Base-by-base conservation (phyloP, 2,329 filamentous ascomycete genomes). In the Fusarium newnesense region DNA sequence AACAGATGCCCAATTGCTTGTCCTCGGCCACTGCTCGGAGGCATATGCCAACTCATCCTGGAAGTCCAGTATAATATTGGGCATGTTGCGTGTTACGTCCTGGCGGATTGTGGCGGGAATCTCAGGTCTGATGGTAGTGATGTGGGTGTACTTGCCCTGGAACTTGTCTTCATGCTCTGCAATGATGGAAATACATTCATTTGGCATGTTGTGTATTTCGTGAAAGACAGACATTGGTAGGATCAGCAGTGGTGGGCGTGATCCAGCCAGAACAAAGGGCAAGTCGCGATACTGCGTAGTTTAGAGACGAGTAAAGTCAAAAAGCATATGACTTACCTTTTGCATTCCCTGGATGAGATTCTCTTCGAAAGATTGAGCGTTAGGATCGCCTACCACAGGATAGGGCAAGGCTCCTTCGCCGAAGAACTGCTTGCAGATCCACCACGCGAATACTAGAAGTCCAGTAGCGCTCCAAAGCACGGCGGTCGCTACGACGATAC, bases 391-490 rank as follows among this genome's bases (percentile, higher is more conserved):
- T n/a, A 49, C 7, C 0, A 32, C 28, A 2, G 46, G 46, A 9
- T 49, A 32, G 0, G 28, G 7, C 0, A 49, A 3, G 3, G 4
- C 3, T 12, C 3, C 1, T 4, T 32, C 4, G 8, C 9, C 12
- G 5, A 4, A 12, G 2, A 18, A 32, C 21, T n/a, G 10, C 15
- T 18, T n/a, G 28, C 6, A 49, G 3, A 49, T n/a, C 46, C 46
- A 49, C 28, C 28, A 49, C 3, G 15, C 3, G 7, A n/a, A 9
- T 32, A 15, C 46, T 9, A 49, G 4, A 0, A 49, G 7, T 5
- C 28, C 46, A 2, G 21, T n/a, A 12, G 28, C 9, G 46, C 21
- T 5, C 21, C 28, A 32, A 9, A 49, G 13, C 1, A n/a, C 13
- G 4, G 7, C 15, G 21, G 7, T 12, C 2, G 12, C 19, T 9